These are phyloP conservation scores for Powellomyces hirtus DNA, from an alignment of 192 early-diverging fungal species.

Conservation along the genomic window DNA sequence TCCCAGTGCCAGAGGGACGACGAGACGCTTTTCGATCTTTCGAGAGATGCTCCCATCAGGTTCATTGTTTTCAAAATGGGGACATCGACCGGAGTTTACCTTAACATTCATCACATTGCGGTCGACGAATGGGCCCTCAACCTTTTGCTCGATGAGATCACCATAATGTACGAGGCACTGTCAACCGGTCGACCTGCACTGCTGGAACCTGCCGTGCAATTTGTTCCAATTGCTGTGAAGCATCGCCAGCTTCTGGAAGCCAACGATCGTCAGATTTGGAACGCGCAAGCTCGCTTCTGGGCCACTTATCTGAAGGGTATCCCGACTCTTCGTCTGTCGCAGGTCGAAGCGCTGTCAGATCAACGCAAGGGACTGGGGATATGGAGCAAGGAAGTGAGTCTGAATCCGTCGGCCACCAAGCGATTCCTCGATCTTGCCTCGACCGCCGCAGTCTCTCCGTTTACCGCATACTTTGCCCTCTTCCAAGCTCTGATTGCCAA, in stretches of 20 bases:
- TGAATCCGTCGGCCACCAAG: not conserved
- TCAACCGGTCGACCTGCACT: not conserved
- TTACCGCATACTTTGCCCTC: slow-evolving; percentile 4
- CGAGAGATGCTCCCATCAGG: not conserved
- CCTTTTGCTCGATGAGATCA: not conserved
- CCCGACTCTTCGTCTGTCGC: not conserved
- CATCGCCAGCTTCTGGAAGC: not conserved
- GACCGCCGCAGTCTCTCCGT: not conserved
- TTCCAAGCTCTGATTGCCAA: slow-evolving; percentile 2
- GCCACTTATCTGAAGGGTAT: not conserved
- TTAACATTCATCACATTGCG: slow-evolving; percentile 20
- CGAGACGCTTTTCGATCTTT: not conserved
- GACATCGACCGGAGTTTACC: not conserved
- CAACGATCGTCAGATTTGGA: not conserved
- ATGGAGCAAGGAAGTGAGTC: not conserved
- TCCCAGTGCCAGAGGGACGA: not conserved
- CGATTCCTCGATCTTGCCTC: not conserved
- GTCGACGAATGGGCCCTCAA: slow-evolving; percentile 7
- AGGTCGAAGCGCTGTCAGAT: not conserved
- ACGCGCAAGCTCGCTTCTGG: not conserved
- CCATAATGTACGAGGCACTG: not conserved
- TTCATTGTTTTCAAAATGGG: slow-evolving; percentile 5
- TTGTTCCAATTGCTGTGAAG: not conserved
- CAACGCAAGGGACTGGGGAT: not conserved
- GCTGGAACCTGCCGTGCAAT: not conserved